Evolutionary conservation across 2,329 filamentous ascomycete species (phyloP).

Genomic region (Phoma herbarum): DNA sequence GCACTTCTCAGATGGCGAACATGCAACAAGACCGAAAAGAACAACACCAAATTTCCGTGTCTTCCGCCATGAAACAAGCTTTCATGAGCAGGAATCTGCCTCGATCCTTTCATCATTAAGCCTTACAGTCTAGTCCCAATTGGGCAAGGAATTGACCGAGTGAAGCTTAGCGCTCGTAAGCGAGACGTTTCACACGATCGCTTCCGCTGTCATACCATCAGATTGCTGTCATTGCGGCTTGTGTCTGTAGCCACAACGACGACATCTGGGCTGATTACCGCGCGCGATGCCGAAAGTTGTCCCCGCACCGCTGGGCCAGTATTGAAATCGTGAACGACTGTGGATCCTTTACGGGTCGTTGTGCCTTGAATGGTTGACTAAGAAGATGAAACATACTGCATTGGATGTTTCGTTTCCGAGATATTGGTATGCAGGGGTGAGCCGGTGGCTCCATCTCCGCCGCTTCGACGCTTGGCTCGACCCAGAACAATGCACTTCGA

Average conservation of each 20-base stretch:
- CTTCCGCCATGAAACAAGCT: constrained; percentile 27
- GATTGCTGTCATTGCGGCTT: constrained; percentile 21
- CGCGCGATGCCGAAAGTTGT: constrained; percentile 12
- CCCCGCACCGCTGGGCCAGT: constrained; percentile 32
- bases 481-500: constrained; percentile 20
- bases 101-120: constrained; percentile 27
- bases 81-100: constrained; percentile 27
- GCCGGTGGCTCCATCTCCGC: constrained; percentile 21
- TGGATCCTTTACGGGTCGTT: constrained; percentile 31
- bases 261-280: constrained; percentile 7
- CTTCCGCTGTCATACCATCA: constrained; percentile 28
- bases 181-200: constrained; percentile 31
- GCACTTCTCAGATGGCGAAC: neutral
- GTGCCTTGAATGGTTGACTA: constrained; percentile 24
- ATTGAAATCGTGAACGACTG: constrained; percentile 22
- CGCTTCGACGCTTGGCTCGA: constrained; percentile 20
- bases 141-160: neutral
- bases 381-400: constrained; percentile 23
- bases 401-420: constrained; percentile 29
- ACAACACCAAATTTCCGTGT: constrained; percentile 25
- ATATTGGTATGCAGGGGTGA: constrained; percentile 29
- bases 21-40: neutral
- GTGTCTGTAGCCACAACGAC: constrained; percentile 18
- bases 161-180: constrained; percentile 20
- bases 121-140: neutral